These are phyloP conservation scores for Aspergillus fischeri DNA, from an alignment of 2,329 filamentous ascomycete genomes.

Conservation along the genomic window DNA sequence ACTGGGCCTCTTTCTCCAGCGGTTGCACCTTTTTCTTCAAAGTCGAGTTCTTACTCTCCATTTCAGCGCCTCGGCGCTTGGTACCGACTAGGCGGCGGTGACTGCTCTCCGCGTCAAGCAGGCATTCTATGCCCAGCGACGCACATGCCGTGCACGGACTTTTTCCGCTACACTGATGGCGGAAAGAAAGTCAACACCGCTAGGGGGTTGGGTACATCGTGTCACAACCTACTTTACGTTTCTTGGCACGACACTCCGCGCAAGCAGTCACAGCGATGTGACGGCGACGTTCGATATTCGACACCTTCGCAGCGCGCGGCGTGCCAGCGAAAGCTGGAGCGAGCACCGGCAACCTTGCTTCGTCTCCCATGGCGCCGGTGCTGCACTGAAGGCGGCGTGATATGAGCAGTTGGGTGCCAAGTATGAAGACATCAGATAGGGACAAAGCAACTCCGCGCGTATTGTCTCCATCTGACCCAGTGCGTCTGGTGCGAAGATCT, in stretches of 20 bases:
- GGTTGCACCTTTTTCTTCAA: background rate
- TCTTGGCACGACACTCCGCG: background rate
- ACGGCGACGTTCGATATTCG: background rate
- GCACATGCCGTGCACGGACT: background rate
- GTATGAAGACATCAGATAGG: background rate
- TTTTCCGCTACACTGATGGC: background rate
- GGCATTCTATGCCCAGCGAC: background rate
- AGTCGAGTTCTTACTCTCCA: background rate
- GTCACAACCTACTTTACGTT: background rate
- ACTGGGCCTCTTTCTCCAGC: background rate
- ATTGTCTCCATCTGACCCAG: background rate
- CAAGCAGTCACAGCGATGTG: background rate
- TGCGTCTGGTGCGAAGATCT: background rate
- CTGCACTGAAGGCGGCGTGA: background rate
- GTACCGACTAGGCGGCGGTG: background rate
- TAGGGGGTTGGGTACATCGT: background rate
- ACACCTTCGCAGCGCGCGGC: background rate
- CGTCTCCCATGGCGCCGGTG: background rate
- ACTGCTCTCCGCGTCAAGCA: background rate
- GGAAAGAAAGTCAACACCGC: background rate
- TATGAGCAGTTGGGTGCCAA: background rate
- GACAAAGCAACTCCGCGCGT: background rate
- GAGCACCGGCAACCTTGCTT: background rate
- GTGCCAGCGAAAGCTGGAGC: background rate
- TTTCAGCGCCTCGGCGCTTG: background rate